Percentiles rank a stretch among this genome's conserved stretches.
Conservation (phyloP, 768 basidiomycete species). For the Artomyces pyxidatus region DNA sequence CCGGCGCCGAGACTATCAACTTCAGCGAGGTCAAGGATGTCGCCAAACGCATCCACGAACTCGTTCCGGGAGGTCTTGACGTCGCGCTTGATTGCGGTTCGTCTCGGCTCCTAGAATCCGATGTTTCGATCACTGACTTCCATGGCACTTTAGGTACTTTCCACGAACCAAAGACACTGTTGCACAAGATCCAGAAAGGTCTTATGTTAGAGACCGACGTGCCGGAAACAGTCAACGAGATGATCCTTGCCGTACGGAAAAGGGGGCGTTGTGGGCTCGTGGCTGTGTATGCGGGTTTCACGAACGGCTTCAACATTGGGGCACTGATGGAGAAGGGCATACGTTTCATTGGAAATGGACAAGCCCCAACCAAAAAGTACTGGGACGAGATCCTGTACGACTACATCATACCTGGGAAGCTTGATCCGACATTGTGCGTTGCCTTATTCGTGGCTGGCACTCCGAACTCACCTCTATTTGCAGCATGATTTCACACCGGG, state of each 20-base stretch:
- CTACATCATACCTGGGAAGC: constrained; percentile 54
- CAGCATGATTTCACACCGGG: constrained; percentile 48
- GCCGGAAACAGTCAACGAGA: constrained; percentile 53
- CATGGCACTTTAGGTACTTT: constrained; percentile 36
- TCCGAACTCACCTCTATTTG: neutral
- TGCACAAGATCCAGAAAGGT: constrained; percentile 61
- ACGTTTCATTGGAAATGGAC: constrained; percentile 63
- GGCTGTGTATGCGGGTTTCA: constrained; percentile 59
- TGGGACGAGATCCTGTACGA: constrained; percentile 65
- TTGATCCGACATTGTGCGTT: constrained; percentile 54
- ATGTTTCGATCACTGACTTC: neutral
- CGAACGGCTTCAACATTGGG: constrained; percentile 63
- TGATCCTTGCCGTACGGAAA: constrained; percentile 36
- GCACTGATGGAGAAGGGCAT: constrained; percentile 75
- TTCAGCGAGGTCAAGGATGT: constrained; percentile 45
- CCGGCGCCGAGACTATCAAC: constrained; percentile 49
- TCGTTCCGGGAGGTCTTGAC: constrained; percentile 59
- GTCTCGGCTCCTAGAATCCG: constrained; percentile 13
- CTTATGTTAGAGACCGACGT: constrained; percentile 73
- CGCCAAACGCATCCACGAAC: constrained; percentile 46
- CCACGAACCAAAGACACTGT: constrained; percentile 58
- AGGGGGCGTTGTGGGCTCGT: constrained; percentile 55
- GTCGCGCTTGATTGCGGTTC: constrained; percentile 47
- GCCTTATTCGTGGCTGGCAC: neutral
- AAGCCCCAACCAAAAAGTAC: constrained; percentile 68